These are phyloP conservation scores for Arachnomyces sp. DNA, from an alignment of 2,329 filamentous ascomycete species.

Conservation along the genomic window DNA sequence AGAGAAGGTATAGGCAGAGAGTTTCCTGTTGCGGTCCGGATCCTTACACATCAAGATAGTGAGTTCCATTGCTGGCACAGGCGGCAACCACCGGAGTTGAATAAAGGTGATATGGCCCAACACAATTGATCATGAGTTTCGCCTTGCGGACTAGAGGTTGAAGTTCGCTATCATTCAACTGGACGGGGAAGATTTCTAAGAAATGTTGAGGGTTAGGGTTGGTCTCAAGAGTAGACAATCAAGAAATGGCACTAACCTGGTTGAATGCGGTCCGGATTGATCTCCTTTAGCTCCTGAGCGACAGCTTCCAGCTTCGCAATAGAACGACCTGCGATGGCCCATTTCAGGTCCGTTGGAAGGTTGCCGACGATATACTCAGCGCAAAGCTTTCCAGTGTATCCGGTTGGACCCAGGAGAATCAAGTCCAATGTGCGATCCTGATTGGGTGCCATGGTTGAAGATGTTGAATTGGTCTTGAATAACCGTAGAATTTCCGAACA, in stretches of 20 bases:
- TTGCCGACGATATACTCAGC: constrained; percentile 66
- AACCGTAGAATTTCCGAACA: too few species aligned
- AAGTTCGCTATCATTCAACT: constrained; percentile 45
- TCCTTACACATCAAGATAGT: constrained; percentile 56
- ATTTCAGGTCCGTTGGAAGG: constrained; percentile 70
- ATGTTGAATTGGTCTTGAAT: not conserved
- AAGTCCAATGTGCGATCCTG: constrained; percentile 52
- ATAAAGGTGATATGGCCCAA: constrained; percentile 58
- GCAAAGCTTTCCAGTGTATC: constrained; percentile 74
- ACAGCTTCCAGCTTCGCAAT: constrained; percentile 63
- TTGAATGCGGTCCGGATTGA: constrained; percentile 61
- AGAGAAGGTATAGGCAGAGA: constrained; percentile 7
- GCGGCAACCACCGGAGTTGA: constrained; percentile 59
- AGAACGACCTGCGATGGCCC: constrained; percentile 84
- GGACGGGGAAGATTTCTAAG: constrained; percentile 38
- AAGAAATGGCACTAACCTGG: constrained; percentile 51
- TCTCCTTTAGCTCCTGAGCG: constrained; percentile 55
- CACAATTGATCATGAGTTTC: constrained; percentile 51
- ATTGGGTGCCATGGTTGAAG: constrained; percentile 6
- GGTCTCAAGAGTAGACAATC: not conserved
- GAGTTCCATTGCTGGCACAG: constrained; percentile 57
- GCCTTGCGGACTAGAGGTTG: constrained; percentile 47
- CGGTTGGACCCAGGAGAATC: constrained; percentile 61
- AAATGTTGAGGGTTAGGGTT: not conserved
- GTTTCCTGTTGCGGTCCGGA: constrained; percentile 1